Evolutionary conservation across 2,329 filamentous ascomycete species (phyloP).

Genomic region (Chaetomiaceae sp.): DNA sequence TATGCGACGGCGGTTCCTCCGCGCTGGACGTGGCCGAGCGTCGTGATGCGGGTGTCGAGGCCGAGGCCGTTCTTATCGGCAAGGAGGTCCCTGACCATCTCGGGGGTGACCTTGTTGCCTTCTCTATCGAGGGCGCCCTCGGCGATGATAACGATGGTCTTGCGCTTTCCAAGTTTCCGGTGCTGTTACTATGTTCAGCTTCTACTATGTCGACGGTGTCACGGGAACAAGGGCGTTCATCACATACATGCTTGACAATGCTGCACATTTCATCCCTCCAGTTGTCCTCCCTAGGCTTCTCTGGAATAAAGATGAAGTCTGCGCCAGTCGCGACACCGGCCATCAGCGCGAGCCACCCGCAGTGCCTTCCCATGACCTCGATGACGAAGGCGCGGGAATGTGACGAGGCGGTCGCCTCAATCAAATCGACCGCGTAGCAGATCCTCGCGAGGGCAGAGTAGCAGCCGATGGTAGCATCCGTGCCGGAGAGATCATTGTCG

Average conservation of each 20-base stretch:
- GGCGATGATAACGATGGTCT: slow-evolving; percentile 96
- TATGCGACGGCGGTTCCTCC: slow-evolving; percentile 90
- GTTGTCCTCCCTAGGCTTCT: slow-evolving; percentile 80
- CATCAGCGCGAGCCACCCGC: slow-evolving; percentile 96
- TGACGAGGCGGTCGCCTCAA: slow-evolving; percentile 90
- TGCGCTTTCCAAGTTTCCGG: slow-evolving; percentile 82
- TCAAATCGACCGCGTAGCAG: slow-evolving; percentile 93
- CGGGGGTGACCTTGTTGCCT: slow-evolving; percentile 76
- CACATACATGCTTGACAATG: slow-evolving; percentile 63
- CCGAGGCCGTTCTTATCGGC: slow-evolving; percentile 69
- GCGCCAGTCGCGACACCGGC: slow-evolving; percentile 91
- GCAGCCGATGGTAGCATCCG: slow-evolving; percentile 94
- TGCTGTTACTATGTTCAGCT: slow-evolving; percentile 53
- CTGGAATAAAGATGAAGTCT: slow-evolving; percentile 95
- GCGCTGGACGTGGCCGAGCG: slow-evolving; percentile 94
- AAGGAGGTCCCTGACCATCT: slow-evolving; percentile 83
- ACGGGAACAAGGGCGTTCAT: background rate
- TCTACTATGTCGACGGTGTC: background rate
- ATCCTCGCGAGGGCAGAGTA: slow-evolving; percentile 92
- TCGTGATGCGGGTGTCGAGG: slow-evolving; percentile 90
- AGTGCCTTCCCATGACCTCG: slow-evolving; percentile 97
- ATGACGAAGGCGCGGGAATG: slow-evolving; percentile 96
- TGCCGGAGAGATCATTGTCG: slow-evolving; percentile 96
- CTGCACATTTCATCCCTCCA: slow-evolving; percentile 87
- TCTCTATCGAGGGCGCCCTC: slow-evolving; percentile 86